A percentile compares a stretch with the other conserved stretches of the same genome.
phyloP scores from a whole-genome alignment of 257 asterid species.

The Penstemon eatonii region DNA sequence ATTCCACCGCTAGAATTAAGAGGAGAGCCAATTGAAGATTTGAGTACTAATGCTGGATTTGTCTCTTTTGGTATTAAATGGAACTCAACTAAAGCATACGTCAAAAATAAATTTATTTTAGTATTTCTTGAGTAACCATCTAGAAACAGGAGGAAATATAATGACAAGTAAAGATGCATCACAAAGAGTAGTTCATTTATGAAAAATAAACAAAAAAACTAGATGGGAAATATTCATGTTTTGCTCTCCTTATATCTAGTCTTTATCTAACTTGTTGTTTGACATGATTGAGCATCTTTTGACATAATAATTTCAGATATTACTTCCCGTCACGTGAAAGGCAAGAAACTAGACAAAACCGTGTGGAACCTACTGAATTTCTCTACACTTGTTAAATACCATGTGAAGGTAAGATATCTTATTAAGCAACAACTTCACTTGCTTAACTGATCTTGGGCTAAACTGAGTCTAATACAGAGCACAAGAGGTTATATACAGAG shows the following conservation, averaged over 20 bases:
- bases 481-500: conserved; percentile 79
- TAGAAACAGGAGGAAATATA: background rate
- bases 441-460: conserved; percentile 18
- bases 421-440: conserved; percentile 22
- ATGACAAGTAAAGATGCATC: background rate
- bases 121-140: background rate
- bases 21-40: conserved; percentile 83
- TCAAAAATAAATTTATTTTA: background rate
- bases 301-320: conserved; percentile 50
- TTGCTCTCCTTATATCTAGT: background rate
- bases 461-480: conserved; percentile 52
- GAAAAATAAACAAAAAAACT: background rate
- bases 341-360: conserved; percentile 79
- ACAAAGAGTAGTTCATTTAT: background rate
- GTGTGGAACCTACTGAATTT: conserved; percentile 90
- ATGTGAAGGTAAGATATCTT: conserved; percentile 69
- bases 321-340: conserved; percentile 61
- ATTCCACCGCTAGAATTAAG: conserved; percentile 85
- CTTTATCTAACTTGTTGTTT: background rate
- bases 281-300: background rate
- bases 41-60: conserved; percentile 87
- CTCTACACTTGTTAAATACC: conserved; percentile 67
- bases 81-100: background rate
- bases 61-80: conserved; percentile 67
- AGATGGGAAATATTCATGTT: background rate